A percentile compares a stretch with the other conserved stretches of the same genome.
Evolutionary conservation across 495 filamentous ascomycete species (phyloP).

Genomic region (Pseudoneurospora amorphoporcata): DNA sequence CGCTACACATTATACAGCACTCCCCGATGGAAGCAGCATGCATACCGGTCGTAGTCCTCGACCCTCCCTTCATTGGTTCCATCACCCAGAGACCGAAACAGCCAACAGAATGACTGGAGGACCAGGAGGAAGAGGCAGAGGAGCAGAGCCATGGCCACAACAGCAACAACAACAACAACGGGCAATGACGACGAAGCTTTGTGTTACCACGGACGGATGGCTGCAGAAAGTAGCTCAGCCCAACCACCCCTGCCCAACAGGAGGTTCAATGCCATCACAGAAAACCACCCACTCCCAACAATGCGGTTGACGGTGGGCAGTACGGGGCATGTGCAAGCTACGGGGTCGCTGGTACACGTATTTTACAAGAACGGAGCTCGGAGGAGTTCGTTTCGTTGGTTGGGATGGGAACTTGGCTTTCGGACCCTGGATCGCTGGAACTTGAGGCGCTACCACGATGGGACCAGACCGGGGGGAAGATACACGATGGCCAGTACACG

Average conservation of each 20-base stretch:
- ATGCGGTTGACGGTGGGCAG: neutral
- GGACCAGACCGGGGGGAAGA: neutral
- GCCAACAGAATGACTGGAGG: neutral
- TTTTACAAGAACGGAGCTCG: neutral
- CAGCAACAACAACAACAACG: neutral
- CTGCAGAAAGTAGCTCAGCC: neutral
- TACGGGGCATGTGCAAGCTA: neutral
- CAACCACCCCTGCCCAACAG: neutral
- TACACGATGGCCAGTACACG: neutral
- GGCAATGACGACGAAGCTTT: neutral
- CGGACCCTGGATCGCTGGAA: neutral
- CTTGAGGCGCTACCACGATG: neutral
- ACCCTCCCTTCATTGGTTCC: neutral
- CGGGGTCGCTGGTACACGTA: neutral
- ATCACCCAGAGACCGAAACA: neutral
- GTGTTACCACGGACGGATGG: neutral
- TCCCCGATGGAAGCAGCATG: neutral
- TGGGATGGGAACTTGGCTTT: neutral
- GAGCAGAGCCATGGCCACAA: neutral
- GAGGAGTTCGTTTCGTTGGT: neutral
- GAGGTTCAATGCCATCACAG: neutral
- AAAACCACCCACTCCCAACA: neutral
- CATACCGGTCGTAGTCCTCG: neutral
- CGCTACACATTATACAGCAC: neutral
- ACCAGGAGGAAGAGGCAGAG: neutral